A percentile compares a stretch with the other conserved stretches of the same genome.
phyloP scores from a whole-genome alignment of 768 basidiomycete species.

The Steccherinum ochraceum region DNA sequence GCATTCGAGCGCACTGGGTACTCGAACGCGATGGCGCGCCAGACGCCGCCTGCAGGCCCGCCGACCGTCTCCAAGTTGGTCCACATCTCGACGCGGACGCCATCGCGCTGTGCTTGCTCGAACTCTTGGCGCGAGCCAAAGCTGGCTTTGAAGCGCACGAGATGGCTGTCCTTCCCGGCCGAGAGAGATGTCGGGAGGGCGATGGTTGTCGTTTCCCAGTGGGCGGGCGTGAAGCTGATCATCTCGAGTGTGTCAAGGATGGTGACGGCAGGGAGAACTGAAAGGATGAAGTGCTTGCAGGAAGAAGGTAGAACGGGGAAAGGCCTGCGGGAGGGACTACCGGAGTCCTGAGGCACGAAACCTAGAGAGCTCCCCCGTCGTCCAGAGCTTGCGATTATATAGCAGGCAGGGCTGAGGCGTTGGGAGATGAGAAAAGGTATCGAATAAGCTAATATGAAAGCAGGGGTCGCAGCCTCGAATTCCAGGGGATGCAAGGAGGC shows the following conservation, averaged over 20 bases:
- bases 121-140: slow-evolving; percentile 15
- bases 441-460: not conserved
- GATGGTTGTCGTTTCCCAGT: slow-evolving; percentile 13
- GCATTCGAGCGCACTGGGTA: slow-evolving; percentile 2
- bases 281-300: not conserved
- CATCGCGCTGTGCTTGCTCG: slow-evolving; percentile 15
- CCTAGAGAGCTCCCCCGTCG: not conserved
- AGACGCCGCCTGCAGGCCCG: slow-evolving; percentile 13
- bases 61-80: slow-evolving; percentile 20
- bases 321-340: slow-evolving; percentile 10
- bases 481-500: not conserved
- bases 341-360: slow-evolving; percentile 8
- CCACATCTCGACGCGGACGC: slow-evolving; percentile 23
- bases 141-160: slow-evolving; percentile 18
- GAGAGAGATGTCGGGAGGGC: slow-evolving; percentile 5
- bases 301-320: slow-evolving; percentile 3
- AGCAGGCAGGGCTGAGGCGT: slow-evolving; percentile 1
- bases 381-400: slow-evolving; percentile 2
- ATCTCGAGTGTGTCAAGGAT: no score
- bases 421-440: not conserved
- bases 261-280: no score
- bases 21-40: slow-evolving; percentile 18
- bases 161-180: not conserved
- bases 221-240: slow-evolving; percentile 15
- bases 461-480: not conserved